A percentile compares a stretch with the other conserved stretches of the same genome.
These are phyloP conservation scores for Psilocybe sp. DNA, from an alignment of 768 basidiomycete genomes.

Conservation along the genomic window DNA sequence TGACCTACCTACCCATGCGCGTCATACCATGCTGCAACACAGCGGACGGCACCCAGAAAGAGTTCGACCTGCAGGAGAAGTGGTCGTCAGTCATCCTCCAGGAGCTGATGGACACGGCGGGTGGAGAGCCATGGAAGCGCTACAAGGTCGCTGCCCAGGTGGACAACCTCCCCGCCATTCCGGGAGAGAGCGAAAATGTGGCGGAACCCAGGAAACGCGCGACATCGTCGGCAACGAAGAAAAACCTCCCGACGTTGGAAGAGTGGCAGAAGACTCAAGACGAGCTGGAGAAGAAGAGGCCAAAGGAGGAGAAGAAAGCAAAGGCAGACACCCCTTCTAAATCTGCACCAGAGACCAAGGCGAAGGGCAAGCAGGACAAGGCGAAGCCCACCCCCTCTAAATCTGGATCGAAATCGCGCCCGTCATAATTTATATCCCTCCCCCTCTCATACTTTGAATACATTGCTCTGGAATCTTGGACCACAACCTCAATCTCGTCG, in stretches of 20 bases:
- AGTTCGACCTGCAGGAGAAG: slow-evolving; percentile 59
- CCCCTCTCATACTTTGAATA: too few relatives aligned
- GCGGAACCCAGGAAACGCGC: slow-evolving; percentile 20
- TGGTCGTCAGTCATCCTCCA: slow-evolving; percentile 66
- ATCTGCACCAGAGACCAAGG: neutral
- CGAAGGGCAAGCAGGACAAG: neutral
- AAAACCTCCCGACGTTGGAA: slow-evolving; percentile 12
- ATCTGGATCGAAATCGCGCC: too few relatives aligned
- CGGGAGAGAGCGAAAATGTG: slow-evolving; percentile 30
- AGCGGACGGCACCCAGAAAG: slow-evolving; percentile 51
- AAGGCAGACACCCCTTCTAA: neutral
- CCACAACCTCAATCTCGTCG: neutral
- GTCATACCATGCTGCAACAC: neutral
- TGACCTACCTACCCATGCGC: neutral
- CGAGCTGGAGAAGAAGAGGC: slow-evolving; percentile 2
- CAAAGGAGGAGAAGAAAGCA: neutral
- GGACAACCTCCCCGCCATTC: slow-evolving; percentile 47
- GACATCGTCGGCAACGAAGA: slow-evolving; percentile 10
- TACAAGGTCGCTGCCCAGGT: slow-evolving; percentile 47
- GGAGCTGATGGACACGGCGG: slow-evolving; percentile 69
- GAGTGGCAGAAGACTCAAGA: slow-evolving; percentile 14
- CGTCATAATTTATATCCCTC: too few relatives aligned
- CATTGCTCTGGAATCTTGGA: neutral
- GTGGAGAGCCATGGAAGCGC: slow-evolving; percentile 55
- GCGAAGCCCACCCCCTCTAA: too few relatives aligned